These are phyloP conservation scores for Fraxinus sp. DNA, from an alignment of 305 asterid species.

Conservation along the genomic window DNA sequence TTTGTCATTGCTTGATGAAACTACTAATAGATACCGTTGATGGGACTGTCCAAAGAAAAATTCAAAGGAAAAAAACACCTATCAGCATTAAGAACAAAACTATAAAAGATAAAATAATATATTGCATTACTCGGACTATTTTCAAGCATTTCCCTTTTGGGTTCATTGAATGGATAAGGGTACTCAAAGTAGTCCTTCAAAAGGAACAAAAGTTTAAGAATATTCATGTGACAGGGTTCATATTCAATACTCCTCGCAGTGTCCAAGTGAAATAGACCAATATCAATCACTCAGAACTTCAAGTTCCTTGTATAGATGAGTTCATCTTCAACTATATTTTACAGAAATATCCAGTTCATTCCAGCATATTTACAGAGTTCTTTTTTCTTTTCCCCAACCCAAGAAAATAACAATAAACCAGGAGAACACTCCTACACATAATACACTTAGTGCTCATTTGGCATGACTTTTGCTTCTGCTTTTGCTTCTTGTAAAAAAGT, in stretches of 20 bases:
- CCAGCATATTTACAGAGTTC: not conserved
- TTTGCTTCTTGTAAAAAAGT: not conserved
- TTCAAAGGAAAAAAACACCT: constrained; percentile 13
- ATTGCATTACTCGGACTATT: not conserved
- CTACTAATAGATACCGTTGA: constrained; percentile 49
- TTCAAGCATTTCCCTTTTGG: not conserved
- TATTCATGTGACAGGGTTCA: not conserved
- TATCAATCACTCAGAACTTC: not conserved
- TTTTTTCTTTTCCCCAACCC: not conserved
- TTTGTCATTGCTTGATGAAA: constrained; percentile 51
- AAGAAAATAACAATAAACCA: not conserved
- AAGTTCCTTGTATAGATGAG: not conserved
- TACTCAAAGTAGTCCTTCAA: not conserved
- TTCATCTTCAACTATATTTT: not conserved
- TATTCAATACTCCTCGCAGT: not conserved
- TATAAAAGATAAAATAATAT: not conserved
- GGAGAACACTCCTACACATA: not conserved
- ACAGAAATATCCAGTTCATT: not conserved
- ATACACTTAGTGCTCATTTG: not conserved
- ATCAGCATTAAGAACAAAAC: constrained; percentile 6
- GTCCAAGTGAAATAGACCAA: constrained; percentile 2
- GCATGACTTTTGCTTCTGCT: not conserved
- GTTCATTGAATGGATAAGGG: not conserved
- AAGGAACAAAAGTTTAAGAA: not conserved
- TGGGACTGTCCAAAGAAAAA: constrained; percentile 51